Base-by-base conservation (phyloP, 2,329 filamentous ascomycete species). In the Helicocarpus griseus region DNA sequence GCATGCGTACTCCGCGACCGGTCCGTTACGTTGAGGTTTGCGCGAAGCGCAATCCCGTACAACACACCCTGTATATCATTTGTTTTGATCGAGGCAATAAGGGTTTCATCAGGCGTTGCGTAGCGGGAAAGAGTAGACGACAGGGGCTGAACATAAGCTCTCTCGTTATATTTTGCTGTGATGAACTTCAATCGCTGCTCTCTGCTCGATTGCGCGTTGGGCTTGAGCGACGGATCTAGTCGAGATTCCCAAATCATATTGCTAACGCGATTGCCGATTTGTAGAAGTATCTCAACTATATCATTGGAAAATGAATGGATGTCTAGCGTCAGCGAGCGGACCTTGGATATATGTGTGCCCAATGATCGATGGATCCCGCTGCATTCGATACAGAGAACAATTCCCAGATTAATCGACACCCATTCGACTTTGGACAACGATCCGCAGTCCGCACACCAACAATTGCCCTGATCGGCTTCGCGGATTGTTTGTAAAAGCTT, bases 371-470 rank as follows among this genome's bases (percentile, higher is more conserved):
- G 93, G 55, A 98, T 96, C 56, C 93, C 93, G 65, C 90, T 95
- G 71, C 93, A 98, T 69, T 98, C 91, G 65, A 96, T 96, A 72
- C 93, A 98, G 19, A 98, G 79, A 50, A 98, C 85, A 54, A 98
- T 95, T 43, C 88, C 93, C 4, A 98, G 77, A 62, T 98, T 98
- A 70, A 98, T 95, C 0, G 93, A 97, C 26, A 97, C 93, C 93
- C 93, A 98, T 69, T 98, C 93, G 21, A 95, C 90, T 72, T 96
- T 97, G 63, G 83, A 81, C 31, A 86, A 85, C 6, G 89, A 94
- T 9, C 88, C 87, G 64, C 93, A 98, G 67, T 98, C 93, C 14
- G 93, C 93, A 65, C 93, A 98, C 79, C 86, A 87, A 59, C 82
- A 85, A 69, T 98, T 98, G 38, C 89, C 90, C 61, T 95, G 86